These are phyloP conservation scores for Domatiomyces globalis DNA, from an alignment of 2,329 filamentous ascomycete genomes.

Conservation along the genomic window DNA sequence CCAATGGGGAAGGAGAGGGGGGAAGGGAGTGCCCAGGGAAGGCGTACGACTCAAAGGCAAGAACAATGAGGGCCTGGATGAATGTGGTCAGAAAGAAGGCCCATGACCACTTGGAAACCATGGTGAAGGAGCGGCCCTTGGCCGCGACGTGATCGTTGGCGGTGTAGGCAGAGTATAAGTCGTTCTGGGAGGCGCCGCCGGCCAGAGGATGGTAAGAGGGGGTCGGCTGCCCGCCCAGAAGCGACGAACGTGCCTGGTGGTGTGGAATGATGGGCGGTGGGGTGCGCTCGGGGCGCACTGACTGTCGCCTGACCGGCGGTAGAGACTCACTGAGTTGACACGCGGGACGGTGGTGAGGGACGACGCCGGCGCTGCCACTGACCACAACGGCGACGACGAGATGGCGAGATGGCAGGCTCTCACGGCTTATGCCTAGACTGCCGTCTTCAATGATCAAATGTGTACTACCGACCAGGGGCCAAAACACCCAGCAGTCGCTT, in stretches of 20 bases:
- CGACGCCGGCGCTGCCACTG: not conserved
- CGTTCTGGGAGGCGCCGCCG: conserved; percentile 39
- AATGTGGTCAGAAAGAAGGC: conserved; percentile 62
- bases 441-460: too few species aligned
- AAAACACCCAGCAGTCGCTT: not conserved
- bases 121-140: conserved; percentile 61
- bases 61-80: conserved; percentile 63
- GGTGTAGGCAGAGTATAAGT: conserved; percentile 26
- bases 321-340: conserved; percentile 2
- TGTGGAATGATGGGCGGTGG: conserved; percentile 38
- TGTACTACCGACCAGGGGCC: not conserved
- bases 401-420: not conserved
- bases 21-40: conserved; percentile 1
- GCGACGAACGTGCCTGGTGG: conserved; percentile 43
- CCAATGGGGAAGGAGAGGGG: not conserved
- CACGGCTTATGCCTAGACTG: not conserved
- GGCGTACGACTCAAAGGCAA: conserved; percentile 74
- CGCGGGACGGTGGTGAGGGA: not conserved
- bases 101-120: conserved; percentile 65
- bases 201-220: conserved; percentile 35
- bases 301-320: conserved; percentile 6
- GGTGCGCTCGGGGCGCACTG: conserved; percentile 10
- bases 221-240: conserved; percentile 42
- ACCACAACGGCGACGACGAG: conserved; percentile 1
- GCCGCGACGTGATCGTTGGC: conserved; percentile 9